Base-by-base conservation (phyloP, 345 rosid genomes). In the Gossypium mustelinum region DNA sequence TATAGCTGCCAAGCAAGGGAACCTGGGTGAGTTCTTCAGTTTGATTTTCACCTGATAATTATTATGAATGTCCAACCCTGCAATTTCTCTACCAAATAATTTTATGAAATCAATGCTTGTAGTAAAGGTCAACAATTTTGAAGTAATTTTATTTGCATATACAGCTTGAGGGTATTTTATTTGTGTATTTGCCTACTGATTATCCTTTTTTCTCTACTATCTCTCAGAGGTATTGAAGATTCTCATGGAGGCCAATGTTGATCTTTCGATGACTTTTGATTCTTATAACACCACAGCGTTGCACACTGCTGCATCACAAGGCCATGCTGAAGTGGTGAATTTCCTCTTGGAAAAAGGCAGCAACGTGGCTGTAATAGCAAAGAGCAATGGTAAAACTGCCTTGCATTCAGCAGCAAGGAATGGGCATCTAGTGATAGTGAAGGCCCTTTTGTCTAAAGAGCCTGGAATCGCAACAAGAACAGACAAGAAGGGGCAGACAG, bases 351-450 rank as follows among this genome's bases (percentile, higher is more conserved):
- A 89, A 62, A 84, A 79, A 56, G 85, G 85, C 51, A 81, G 89
- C 73, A 85, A 79, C 71, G 65, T 92, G 10, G 92, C 86, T 3
- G 70, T 77, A 11, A 90, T 95, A 45, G 91, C 93, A 0, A 91
- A 52, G 81, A 91, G 82, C 78, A 95, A 95, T 12, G 94, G 87
- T 39, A 95, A 93, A 78, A 95, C 94, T 0, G 87, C 93, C 16
- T 73, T 95, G 80, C 99, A 95, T 81, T 89, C 96, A 0, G 92
- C 92, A 0, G 94, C 99, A 14, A 87, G 98, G 78, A 90, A 93
- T 41, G 99, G 96, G 9, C 97, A 95, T 78, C 62, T 87, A 44
- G 88, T 88, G 84, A 89, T 95, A 5, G 89, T 91, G 57, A 93
- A 85, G 70, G 86, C 86, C 29, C 82, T 95, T 55, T 54, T 89